Base-by-base conservation (phyloP, 345 rosid species). In the Eucalyptus cloeziana region DNA sequence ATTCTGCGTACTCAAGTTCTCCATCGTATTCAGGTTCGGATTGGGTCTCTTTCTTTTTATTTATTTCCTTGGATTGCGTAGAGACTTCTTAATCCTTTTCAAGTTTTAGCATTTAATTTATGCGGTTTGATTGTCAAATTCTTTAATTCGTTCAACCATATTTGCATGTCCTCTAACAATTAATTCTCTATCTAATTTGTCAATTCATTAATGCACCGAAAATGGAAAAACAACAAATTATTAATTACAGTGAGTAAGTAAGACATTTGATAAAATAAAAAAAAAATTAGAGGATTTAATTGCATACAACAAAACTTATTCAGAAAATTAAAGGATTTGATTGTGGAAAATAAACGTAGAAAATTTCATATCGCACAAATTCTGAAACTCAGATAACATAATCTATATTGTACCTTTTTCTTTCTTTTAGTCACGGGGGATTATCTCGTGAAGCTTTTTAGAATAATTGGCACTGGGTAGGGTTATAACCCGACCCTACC, bases 241-340 rank as follows among this genome's bases (percentile, higher is more conserved):
- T 56, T 30, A 56, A 56, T 31, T 67, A 31, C 3, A 8, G 13
- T n/a, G 22, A 17, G 6, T 64, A 62, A 62, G 1, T 62, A 64
- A 30, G 16, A 14, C 10, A 7, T 8, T 64, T 30, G 37, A n/a
- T 64, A 13, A n/a, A n/a, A n/a, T 31, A 14, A 64, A 64, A n/a
- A 64, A 3, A 64, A 30, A 64, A 1, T n/a, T 64, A 30, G 0
- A 64, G 37, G 15, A n/a, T 33, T 31, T 69, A 16, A n/a, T 33
- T 67, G 21, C 1, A 8, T 4, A 31, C 6, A 31, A 67, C 22
- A 67, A 67, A 31, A 67, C 43, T 67, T 67, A 31, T 62, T 62
- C 0, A 0, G 1, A 8, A 67, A 64, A 64, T 13, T 64, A 14
- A 64, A 30, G 37, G 33, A 0, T 12, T 33, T 0, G 0, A 17